These are phyloP conservation scores for Cryptosporidium ubiquitum DNA, from an alignment of 169 alveolate species.

Conservation along the genomic window DNA sequence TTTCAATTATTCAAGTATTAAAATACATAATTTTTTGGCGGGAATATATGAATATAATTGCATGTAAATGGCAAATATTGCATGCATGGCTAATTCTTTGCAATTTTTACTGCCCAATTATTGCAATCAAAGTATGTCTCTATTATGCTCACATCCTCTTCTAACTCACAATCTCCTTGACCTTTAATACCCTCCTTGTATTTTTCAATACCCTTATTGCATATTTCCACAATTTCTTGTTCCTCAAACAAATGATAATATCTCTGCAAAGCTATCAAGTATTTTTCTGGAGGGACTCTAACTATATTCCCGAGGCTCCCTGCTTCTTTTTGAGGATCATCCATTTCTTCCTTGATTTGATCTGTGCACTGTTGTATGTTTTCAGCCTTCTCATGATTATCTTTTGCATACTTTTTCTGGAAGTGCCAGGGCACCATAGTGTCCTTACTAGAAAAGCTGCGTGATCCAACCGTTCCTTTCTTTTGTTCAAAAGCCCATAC, in stretches of 20 bases:
- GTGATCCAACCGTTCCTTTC: slow-evolving; percentile 73
- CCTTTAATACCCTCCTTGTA: neutral
- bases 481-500: slow-evolving; percentile 75
- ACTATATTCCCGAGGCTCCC: neutral
- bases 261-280: slow-evolving; percentile 47
- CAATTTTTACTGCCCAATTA: slow-evolving; percentile 64
- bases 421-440: slow-evolving; percentile 76
- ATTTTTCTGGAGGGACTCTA: slow-evolving; percentile 49
- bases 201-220: slow-evolving; percentile 35
- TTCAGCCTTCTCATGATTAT: neutral
- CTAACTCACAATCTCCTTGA: neutral
- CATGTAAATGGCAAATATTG: neutral
- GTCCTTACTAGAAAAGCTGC: slow-evolving; percentile 54
- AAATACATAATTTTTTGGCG: neutral
- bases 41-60: neutral
- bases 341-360: neutral
- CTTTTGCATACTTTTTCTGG: slow-evolving; percentile 64
- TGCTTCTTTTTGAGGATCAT: neutral
- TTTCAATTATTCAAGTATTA: neutral
- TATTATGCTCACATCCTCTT: neutral
- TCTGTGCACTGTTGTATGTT: neutral
- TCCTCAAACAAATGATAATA: slow-evolving; percentile 61
- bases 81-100: neutral
- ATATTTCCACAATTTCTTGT: slow-evolving; percentile 42
- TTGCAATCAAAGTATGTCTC: slow-evolving; percentile 68